Base-by-base conservation (phyloP, 1,139 yeast genomes). In the Geotrichum candidum region DNA sequence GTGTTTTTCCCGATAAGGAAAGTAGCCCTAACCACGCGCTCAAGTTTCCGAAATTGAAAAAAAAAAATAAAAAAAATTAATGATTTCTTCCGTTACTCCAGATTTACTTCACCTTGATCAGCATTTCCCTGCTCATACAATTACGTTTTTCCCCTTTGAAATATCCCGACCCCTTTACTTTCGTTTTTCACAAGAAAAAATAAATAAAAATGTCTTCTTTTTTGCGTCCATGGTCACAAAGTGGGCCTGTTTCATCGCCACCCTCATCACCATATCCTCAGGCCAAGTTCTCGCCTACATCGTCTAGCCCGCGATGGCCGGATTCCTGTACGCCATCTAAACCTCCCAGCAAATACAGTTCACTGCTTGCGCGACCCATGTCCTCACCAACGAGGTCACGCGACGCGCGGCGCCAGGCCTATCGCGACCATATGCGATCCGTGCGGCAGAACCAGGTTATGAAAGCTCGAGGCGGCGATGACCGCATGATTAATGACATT, bases 401-500 rank as follows among this genome's bases (percentile, higher is more conserved):
- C 2, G 61, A 58, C 15, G 35, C 50, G 23, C 53, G 61, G 38
- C 46, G 61, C 38, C 58, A 55, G 51, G 57, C 61, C 5, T 56
- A 58, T 33, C 50, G 57, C 13, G 58, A 55, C 6, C 61, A 54
- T 23, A 48, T 58, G 51, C 50, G 46, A 29, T 33, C 50, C 2
- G 56, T 51, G 27, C 51, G 61, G 10, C 51, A 48, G 18, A 46
- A 45, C 25, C 45, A 52, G n/a, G 58, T 55, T 13, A n/a, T 58
- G 48, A 25, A 45, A 25, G 58, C 61, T 13, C 54, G 61, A 2
- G 61, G 61, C 22, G 61, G 61, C 25, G 46, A 29, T n/a, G 61
- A 58, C 23, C 33, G 58, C 23, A 54, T 58, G 35, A 22, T 54
- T 2, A 31, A 56, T 10, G 54, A 58, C 15, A 25, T 58, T 9